A percentile compares a stretch with the other conserved stretches of the same genome.
Conservation (phyloP, 352 stramenopile species). For the Globisporangium paroecandrum region DNA sequence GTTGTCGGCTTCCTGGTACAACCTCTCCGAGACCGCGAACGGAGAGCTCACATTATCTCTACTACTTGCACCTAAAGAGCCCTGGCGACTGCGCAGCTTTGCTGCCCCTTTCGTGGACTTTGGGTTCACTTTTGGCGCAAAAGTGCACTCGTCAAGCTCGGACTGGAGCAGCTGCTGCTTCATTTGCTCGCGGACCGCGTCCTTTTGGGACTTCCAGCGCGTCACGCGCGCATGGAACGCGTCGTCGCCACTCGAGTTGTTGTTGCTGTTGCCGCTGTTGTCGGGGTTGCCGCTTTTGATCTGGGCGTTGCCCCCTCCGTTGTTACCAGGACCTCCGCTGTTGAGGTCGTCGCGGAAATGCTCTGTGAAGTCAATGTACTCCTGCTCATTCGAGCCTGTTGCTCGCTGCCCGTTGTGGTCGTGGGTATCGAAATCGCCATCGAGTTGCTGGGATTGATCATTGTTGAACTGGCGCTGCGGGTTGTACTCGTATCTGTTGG, state of each 20-base stretch:
- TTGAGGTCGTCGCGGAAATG: constrained; percentile 41
- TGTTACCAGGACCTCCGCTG: constrained; percentile 1
- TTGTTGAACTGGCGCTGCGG: constrained; percentile 20
- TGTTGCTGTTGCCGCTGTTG: constrained; percentile 19
- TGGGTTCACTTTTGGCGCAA: constrained; percentile 66
- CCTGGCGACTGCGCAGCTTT: constrained; percentile 48
- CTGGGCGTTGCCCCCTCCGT: constrained; percentile 9
- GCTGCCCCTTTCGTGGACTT: constrained; percentile 71
- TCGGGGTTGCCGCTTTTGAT: constrained; percentile 19
- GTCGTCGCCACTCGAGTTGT: constrained; percentile 19
- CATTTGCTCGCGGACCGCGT: constrained; percentile 70
- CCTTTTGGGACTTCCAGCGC: constrained; percentile 77
- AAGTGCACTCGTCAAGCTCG: constrained; percentile 77
- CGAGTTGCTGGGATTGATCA: constrained; percentile 4
- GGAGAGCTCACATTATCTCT: constrained; percentile 21
- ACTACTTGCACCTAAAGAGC: constrained; percentile 1
- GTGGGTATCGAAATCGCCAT: background rate
- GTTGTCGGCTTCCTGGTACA: constrained; percentile 76
- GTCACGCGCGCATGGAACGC: constrained; percentile 73
- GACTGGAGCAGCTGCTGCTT: constrained; percentile 74
- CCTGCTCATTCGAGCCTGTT: constrained; percentile 19
- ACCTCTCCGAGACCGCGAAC: constrained; percentile 52
- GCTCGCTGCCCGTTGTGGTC: background rate
- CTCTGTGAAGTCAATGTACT: constrained; percentile 49
- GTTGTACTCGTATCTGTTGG: constrained; percentile 27